phyloP scores from a whole-genome alignment of 345 rosid genomes.

The Populus pruinosa region DNA sequence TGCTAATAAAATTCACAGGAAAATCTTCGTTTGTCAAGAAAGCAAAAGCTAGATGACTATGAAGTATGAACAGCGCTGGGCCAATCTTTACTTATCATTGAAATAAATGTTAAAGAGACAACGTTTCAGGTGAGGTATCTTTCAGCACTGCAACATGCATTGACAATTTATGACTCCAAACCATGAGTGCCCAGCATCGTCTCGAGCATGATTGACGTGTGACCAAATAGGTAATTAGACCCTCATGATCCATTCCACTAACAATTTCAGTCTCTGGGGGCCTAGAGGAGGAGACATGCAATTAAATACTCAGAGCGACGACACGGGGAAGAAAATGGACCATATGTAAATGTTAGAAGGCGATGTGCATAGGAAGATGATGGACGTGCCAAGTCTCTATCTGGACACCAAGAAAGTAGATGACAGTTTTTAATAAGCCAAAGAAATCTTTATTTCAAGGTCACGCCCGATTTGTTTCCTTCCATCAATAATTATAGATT shows the following conservation, averaged over 20 bases:
- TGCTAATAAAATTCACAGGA: neutral
- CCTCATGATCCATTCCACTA: too few relatives aligned
- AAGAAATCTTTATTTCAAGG: constrained; percentile 14
- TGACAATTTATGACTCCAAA: neutral
- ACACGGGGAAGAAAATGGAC: constrained; percentile 1
- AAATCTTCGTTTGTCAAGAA: neutral
- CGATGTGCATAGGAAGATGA: constrained; percentile 15
- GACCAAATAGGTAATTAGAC: too few relatives aligned
- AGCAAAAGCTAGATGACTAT: too few relatives aligned
- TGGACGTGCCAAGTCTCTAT: constrained; percentile 32
- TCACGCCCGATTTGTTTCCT: neutral
- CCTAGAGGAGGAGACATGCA: neutral
- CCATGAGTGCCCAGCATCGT: neutral
- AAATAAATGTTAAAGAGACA: neutral
- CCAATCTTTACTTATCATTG: neutral
- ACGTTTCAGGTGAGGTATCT: neutral
- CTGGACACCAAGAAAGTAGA: constrained; percentile 27
- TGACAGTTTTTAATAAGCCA: constrained; percentile 26
- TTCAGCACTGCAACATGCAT: neutral
- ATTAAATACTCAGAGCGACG: too few relatives aligned
- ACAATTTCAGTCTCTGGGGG: neutral
- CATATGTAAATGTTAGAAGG: constrained; percentile 12
- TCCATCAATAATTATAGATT: neutral
- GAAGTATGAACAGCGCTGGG: neutral
- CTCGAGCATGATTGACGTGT: too few relatives aligned